Evolutionary conservation across 139 green algal genomes (phyloP).

Genomic region (Chlamydomonas applanata): DNA sequence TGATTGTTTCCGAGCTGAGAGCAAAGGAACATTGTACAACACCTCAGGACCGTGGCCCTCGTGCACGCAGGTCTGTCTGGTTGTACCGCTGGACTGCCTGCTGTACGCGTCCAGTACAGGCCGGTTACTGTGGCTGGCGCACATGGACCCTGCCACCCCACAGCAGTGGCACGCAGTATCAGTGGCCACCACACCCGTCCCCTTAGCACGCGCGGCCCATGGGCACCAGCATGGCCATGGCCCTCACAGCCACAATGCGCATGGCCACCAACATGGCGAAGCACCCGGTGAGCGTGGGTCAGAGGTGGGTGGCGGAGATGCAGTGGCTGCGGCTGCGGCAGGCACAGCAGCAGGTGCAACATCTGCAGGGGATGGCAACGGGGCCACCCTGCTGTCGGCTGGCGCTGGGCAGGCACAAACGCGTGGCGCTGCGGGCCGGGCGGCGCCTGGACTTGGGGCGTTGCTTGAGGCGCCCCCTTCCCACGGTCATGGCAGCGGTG

Average conservation of each 20-base stretch:
- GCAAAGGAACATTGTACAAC: too few relatives aligned
- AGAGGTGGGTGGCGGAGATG: too few relatives aligned
- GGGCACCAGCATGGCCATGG: neutral
- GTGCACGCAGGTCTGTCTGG: constrained; percentile 2
- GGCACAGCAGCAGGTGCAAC: too few relatives aligned
- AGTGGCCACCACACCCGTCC: neutral
- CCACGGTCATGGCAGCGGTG: too few relatives aligned
- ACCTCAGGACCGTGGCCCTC: too few relatives aligned
- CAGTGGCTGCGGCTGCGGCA: too few relatives aligned
- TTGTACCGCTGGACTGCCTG: neutral
- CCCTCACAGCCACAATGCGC: neutral
- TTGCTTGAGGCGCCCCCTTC: too few relatives aligned
- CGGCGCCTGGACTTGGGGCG: neutral
- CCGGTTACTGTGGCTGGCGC: neutral
- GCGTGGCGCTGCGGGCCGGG: neutral
- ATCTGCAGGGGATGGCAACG: too few relatives aligned
- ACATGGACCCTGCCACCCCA: neutral
- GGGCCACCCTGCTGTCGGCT: neutral
- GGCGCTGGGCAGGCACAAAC: neutral
- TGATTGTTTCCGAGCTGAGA: too few relatives aligned
- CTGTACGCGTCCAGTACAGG: neutral
- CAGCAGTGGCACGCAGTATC: neutral
- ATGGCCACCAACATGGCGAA: neutral
- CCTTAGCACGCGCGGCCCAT: neutral
- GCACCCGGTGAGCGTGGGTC: too few relatives aligned